These are phyloP conservation scores for Eucalyptus cloeziana DNA, from an alignment of 345 rosid species.

Conservation along the genomic window DNA sequence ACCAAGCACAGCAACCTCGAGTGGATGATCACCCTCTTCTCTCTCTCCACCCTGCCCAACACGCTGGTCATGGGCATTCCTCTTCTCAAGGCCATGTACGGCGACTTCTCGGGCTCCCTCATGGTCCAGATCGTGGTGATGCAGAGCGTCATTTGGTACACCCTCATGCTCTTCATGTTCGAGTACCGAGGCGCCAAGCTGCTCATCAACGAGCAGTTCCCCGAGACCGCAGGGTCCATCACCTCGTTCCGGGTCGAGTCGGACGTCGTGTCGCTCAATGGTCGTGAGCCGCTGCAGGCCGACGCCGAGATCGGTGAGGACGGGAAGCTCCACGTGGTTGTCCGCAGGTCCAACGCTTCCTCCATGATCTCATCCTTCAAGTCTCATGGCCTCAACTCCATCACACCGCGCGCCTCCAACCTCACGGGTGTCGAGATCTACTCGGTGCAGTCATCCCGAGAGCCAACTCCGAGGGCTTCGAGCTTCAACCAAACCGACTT, in stretches of 20 bases:
- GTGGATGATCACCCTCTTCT: constrained; percentile 80
- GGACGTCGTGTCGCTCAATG: constrained; percentile 70
- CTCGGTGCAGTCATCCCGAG: constrained; percentile 67
- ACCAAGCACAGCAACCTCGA: constrained; percentile 43
- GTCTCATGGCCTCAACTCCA: constrained; percentile 35
- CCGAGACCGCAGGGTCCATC: constrained; percentile 71
- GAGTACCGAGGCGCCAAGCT: constrained; percentile 75
- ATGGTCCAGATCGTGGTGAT: constrained; percentile 87
- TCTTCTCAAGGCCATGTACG: constrained; percentile 74
- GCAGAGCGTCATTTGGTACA: constrained; percentile 79
- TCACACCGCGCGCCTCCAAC: constrained; percentile 66
- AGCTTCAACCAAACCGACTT: constrained; percentile 82
- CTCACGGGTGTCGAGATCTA: constrained; percentile 75
- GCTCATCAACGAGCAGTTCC: constrained; percentile 71
- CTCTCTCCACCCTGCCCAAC: constrained; percentile 73
- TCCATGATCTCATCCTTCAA: constrained; percentile 65
- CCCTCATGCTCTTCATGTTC: constrained; percentile 69
- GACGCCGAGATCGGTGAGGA: constrained; percentile 82
- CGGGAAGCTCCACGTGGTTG: constrained; percentile 77
- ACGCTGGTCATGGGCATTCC: constrained; percentile 88
- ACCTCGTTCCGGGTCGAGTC: constrained; percentile 72
- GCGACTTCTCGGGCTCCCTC: constrained; percentile 56
- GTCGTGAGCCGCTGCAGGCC: constrained; percentile 57
- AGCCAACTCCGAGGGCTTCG: constrained; percentile 83
- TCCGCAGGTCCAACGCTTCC: constrained; percentile 37